These are phyloP conservation scores for Yamadazyma membranifaciens DNA, from an alignment of 1,139 yeast genomes.

Conservation along the genomic window DNA sequence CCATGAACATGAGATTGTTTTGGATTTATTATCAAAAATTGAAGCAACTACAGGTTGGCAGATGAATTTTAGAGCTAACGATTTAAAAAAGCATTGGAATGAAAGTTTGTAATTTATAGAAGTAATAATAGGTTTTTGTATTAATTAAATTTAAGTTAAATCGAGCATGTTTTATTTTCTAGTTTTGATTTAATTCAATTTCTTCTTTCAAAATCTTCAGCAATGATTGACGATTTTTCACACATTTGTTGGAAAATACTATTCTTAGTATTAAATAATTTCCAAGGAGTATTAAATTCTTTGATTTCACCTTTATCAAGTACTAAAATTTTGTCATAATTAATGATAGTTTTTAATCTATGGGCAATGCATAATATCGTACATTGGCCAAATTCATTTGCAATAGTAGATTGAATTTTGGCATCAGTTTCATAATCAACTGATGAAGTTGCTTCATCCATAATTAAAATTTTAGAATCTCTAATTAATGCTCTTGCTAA, in stretches of 20 bases:
- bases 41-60: conserved; percentile 40
- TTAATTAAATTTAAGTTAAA: too few relatives aligned
- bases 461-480: conserved; percentile 46
- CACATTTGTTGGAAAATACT: conserved; percentile 46
- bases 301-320: conserved; percentile 49
- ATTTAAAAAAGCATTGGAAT: conserved; percentile 31
- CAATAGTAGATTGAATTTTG: conserved; percentile 49
- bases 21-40: conserved; percentile 27
- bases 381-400: conserved; percentile 41
- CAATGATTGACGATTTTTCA: conserved; percentile 27
- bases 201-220: conserved; percentile 10
- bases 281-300: conserved; percentile 50
- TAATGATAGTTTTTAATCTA: conserved; percentile 50
- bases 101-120: conserved; percentile 6
- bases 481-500: conserved; percentile 54
- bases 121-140: background rate
- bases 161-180: background rate
- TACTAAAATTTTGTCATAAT: conserved; percentile 51
- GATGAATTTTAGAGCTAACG: conserved; percentile 34
- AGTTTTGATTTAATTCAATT: background rate
- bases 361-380: conserved; percentile 58
- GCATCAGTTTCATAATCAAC: conserved; percentile 57
- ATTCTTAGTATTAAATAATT: conserved; percentile 27
- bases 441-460: conserved; percentile 58
- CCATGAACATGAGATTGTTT: conserved; percentile 32